These are phyloP conservation scores for Suillus discolor DNA, from an alignment of 768 basidiomycete species.

Conservation along the genomic window DNA sequence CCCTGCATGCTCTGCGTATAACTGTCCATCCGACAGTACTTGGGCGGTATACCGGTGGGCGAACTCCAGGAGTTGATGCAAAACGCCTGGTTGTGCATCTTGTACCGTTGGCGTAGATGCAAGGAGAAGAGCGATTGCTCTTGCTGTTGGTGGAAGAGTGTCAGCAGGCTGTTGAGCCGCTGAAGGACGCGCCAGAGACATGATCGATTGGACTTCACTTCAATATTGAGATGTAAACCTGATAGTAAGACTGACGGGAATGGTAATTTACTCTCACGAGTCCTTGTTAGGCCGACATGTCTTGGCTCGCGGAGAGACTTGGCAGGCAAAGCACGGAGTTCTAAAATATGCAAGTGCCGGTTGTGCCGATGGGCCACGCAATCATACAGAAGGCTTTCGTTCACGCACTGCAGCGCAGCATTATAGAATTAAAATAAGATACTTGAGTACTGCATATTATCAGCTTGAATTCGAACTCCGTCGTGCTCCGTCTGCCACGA, in stretches of 20 bases:
- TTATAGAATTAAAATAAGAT: too few relatives aligned
- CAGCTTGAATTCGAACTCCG: too few relatives aligned
- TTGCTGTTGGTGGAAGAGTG: slow-evolving; percentile 81
- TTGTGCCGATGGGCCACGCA: too few relatives aligned
- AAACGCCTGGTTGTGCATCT: slow-evolving; percentile 83
- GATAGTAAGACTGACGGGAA: not conserved
- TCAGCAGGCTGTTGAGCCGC: slow-evolving; percentile 44
- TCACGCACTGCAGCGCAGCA: too few relatives aligned
- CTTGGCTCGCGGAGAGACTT: too few relatives aligned
- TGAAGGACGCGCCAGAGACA: slow-evolving; percentile 41
- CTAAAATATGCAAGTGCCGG: too few relatives aligned
- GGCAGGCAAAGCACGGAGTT: too few relatives aligned
- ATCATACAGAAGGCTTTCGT: too few relatives aligned
- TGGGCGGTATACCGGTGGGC: slow-evolving; percentile 83
- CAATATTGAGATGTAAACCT: not conserved
- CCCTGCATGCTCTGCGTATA: slow-evolving; percentile 87
- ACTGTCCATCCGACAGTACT: slow-evolving; percentile 80
- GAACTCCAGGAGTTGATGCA: slow-evolving; percentile 87
- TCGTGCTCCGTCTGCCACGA: too few relatives aligned
- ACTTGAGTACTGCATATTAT: too few relatives aligned
- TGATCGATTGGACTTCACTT: slow-evolving; percentile 17
- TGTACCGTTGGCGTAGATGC: slow-evolving; percentile 84
- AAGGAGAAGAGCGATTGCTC: slow-evolving; percentile 80
- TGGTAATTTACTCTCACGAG: not conserved
- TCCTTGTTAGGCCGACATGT: too few relatives aligned